Base-by-base conservation (phyloP, 805 yeast genomes). In the Wickerhamiella nectarea region DNA sequence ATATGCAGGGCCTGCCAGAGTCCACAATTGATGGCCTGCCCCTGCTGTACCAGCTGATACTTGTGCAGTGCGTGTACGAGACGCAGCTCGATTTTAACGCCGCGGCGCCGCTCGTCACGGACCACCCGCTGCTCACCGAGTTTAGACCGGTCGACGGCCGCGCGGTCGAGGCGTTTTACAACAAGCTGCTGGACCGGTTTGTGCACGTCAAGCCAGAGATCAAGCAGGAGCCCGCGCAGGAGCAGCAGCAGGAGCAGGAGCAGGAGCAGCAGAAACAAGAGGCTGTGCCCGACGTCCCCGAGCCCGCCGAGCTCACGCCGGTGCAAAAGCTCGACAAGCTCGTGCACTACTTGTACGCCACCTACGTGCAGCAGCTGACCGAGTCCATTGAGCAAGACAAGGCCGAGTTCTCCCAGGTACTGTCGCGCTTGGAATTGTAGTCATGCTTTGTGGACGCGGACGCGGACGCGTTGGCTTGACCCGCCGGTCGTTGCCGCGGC, bases 11-110 rank as follows among this genome's bases (percentile, higher is more conserved):
- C 12, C 28, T 17, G 21, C 40, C 42, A 14, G 36, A 22, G 9
- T 26, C 41, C 14, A 38, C 42, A 40, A 48, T 39, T 6, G 41
- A 44, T 26, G 51, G 43, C 37, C 8, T 48, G 36, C 15, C 53
- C 33, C 47, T 52, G 17, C 48, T 60, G 20, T 56, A 53, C 51
- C 52, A 53, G 41, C 54, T 61, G 22, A 46, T 61, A 10, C 53
- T 61, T 12, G 56, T 54, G 1, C 66, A 61, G 43, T 45, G 55
- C 22, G 56, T 62, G n/a, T 58, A 60, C 34, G 64, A 61, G 41
- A 47, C 46, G 38, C 53, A 52, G 18, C 55, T 49, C 20, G 48
- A 49, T 33, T 61, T 56, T 40, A 44, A 25, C 3, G 45, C 40
- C 3, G 52, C 61, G 3, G 51, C 60, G 11, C 41, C 41, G 9